phyloP scores from a whole-genome alignment of 768 basidiomycete species.

The Auricularia cornea region DNA sequence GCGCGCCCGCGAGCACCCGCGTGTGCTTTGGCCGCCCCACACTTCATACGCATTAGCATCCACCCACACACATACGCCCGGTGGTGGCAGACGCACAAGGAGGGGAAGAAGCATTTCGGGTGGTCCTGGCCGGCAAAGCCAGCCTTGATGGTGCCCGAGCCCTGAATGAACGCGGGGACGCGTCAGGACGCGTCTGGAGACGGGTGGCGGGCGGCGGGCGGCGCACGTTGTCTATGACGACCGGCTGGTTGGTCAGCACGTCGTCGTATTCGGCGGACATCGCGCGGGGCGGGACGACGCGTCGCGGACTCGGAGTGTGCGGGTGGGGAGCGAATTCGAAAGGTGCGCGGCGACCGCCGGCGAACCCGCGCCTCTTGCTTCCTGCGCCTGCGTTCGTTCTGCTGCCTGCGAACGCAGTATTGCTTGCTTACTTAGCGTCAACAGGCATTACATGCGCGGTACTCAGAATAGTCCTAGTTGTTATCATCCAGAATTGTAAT shows the following conservation, averaged over 20 bases:
- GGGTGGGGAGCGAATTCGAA: too few species aligned
- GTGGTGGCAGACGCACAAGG: conserved; percentile 57
- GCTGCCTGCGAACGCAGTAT: too few species aligned
- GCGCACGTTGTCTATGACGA: conserved; percentile 96
- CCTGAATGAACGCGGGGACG: conserved; percentile 48
- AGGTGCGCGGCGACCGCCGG: too few species aligned
- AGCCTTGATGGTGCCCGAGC: conserved; percentile 97
- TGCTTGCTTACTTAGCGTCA: too few species aligned
- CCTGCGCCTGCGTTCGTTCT: too few species aligned
- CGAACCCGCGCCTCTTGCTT: too few species aligned
- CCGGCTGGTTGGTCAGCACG: conserved; percentile 95
- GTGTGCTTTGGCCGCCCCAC: conserved; percentile 97
- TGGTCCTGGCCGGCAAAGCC: conserved; percentile 99
- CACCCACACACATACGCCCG: too few species aligned
- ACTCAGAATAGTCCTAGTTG: too few species aligned
- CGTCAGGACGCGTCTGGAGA: conserved; percentile 3
- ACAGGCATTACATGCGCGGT: too few species aligned
- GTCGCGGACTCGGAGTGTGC: background rate
- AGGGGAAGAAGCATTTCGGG: conserved; percentile 98
- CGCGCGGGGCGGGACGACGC: too few species aligned
- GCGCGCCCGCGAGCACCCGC: conserved; percentile 93
- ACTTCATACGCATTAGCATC: conserved; percentile 30
- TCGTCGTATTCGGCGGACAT: conserved; percentile 90
- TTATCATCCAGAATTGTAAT: too few species aligned
- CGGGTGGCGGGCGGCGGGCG: background rate